Evolutionary conservation across 2,329 filamentous ascomycete genomes (phyloP), one percentile per base, ranked within the genome.

Genomic region (Apiospora pterosperma): DNA sequence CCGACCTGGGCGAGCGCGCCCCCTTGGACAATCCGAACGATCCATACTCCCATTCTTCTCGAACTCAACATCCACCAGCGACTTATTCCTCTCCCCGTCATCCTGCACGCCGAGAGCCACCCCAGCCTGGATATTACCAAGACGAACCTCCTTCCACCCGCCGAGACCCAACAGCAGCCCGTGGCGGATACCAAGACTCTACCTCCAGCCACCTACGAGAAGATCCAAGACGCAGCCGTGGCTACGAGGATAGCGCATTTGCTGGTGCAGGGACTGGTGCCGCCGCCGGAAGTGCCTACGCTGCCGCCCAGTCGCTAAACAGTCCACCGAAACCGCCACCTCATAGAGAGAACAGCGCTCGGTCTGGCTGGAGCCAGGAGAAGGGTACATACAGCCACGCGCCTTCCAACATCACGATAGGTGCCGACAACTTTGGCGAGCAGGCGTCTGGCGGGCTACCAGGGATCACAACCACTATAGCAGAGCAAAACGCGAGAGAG

Each of bases 351-450:
- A 38, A 61, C 23, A 42, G 14, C 23, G 12, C 44, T 23, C 31
- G 38, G 28, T 42, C 60, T 44, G 60, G 14, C 28, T 34, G 60
- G 60, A 11, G 14, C 23, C 60, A 34, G n/a, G 60, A 16, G 5
- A n/a, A 25, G 6, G 7, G 11, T 28, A 8, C 36, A 1, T 5
- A 36, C 52, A 21, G 34, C 11, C 21, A 42, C 25, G 11, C 38
- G 59, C 59, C 36, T 19, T 48, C 60, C 34, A 38, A 21, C 34
- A 77, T 81, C 64, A 90, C 88, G 1, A 87, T 88, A 2, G 89
- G 87, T 38, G 83, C 86, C 66, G 89, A 92, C 77, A 92, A 92
- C 74, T 86, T 90, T 68, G 83, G 89, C 66, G 81, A 86, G 61
- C 76, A 80, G 42, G 86, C 90, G 19, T 82, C 84, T 25, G 90